phyloP scores from a whole-genome alignment of 2,329 filamentous ascomycete genomes.

The Aspergillus awamori region DNA sequence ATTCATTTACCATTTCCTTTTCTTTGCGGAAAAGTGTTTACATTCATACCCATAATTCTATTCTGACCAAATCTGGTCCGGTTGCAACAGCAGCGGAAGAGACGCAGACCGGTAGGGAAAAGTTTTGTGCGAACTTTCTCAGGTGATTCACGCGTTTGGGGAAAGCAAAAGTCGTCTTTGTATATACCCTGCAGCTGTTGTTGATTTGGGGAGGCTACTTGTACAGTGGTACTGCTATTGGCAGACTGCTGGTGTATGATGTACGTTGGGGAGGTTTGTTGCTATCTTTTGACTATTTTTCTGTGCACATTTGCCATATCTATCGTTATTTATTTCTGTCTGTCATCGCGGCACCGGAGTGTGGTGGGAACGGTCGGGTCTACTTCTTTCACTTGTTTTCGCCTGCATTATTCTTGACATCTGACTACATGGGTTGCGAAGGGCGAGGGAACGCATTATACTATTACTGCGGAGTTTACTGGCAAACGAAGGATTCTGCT shows the following conservation, averaged over 20 bases:
- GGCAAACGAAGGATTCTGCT: slow-evolving; percentile 1
- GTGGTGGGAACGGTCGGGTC: slow-evolving; percentile 35
- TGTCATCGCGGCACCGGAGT: slow-evolving; percentile 33
- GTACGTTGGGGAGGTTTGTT: slow-evolving; percentile 34
- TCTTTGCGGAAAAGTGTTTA: slow-evolving; percentile 28
- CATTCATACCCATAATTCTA: slow-evolving; percentile 23
- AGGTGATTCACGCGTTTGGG: slow-evolving; percentile 24
- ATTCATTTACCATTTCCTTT: slow-evolving; percentile 20
- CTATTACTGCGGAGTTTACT: slow-evolving; percentile 6
- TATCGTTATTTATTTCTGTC: slow-evolving; percentile 20
- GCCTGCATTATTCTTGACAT: slow-evolving; percentile 1
- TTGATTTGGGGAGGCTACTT: slow-evolving; percentile 28
- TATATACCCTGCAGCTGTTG: slow-evolving; percentile 33
- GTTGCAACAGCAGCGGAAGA: slow-evolving; percentile 19
- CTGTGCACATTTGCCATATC: slow-evolving; percentile 17
- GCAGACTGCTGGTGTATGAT: slow-evolving; percentile 30
- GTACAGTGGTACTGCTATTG: slow-evolving; percentile 24
- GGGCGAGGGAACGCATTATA: slow-evolving; percentile 4
- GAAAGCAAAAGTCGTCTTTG: slow-evolving; percentile 33
- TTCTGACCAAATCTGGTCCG: slow-evolving; percentile 16
- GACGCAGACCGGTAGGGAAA: slow-evolving; percentile 23
- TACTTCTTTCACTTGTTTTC: slow-evolving; percentile 18
- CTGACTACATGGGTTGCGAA: not conserved
- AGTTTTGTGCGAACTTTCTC: slow-evolving; percentile 26
- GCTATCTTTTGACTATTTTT: slow-evolving; percentile 26